Conservation (phyloP, 1,284 basidiomycete genomes). For the Melampsora americana region DNA sequence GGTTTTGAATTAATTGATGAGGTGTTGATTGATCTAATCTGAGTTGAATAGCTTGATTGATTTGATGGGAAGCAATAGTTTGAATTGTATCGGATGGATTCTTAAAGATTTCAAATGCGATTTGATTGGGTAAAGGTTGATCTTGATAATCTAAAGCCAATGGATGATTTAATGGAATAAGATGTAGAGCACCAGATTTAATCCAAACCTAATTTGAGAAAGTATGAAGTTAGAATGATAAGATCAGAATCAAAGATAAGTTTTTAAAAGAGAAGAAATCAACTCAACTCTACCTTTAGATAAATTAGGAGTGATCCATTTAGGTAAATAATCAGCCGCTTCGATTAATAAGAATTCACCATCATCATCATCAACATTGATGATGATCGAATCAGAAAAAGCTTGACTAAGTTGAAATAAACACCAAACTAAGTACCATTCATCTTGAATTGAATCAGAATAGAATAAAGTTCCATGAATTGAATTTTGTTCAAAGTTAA, state of each 20-base stretch:
- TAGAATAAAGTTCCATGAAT: conserved; percentile 25
- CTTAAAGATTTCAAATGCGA: conserved; percentile 58
- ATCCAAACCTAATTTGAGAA: conserved; percentile 86
- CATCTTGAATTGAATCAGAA: conserved; percentile 90
- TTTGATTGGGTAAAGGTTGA: conserved; percentile 51
- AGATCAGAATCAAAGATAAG: no score
- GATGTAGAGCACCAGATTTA: conserved; percentile 71
- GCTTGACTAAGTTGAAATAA: conserved; percentile 68
- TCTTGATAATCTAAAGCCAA: conserved; percentile 61
- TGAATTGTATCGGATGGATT: conserved; percentile 61
- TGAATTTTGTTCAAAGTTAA: neutral
- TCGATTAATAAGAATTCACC: conserved; percentile 96
- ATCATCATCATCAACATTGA: conserved; percentile 76
- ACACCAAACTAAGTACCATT: conserved; percentile 90
- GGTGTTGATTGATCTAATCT: conserved; percentile 56
- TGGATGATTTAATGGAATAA: conserved; percentile 70
- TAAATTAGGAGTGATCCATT: conserved; percentile 86
- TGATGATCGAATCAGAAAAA: conserved; percentile 63
- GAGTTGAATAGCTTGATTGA: conserved; percentile 59
- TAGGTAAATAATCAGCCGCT: conserved; percentile 81
- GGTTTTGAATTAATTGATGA: conserved; percentile 61
- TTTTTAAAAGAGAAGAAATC: conserved; percentile 51
- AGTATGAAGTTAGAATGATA: conserved; percentile 2
- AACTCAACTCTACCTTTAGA: conserved; percentile 79
- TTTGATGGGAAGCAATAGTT: conserved; percentile 63